Conservation (phyloP, 371 early-diverging fungal genomes). For the Rhizopus arrhizus region DNA sequence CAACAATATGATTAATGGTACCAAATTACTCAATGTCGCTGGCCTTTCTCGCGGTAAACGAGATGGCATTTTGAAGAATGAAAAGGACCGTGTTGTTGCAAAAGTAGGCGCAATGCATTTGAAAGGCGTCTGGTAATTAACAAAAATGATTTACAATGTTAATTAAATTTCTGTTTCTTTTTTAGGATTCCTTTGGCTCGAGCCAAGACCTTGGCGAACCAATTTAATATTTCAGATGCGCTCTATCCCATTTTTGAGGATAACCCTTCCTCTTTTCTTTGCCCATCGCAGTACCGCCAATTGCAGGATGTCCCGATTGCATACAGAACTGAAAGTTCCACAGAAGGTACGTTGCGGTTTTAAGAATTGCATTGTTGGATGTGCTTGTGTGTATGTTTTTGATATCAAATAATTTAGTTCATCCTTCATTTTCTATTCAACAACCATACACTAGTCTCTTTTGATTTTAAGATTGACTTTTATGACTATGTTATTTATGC, state of each 20-base stretch:
- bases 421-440: too few species aligned
- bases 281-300: slow-evolving; percentile 25
- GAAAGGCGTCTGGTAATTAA: slow-evolving; percentile 74
- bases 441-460: too few species aligned
- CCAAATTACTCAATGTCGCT: slow-evolving; percentile 76
- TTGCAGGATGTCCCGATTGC: background rate
- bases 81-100: slow-evolving; percentile 71
- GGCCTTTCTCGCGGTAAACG: slow-evolving; percentile 82
- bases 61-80: slow-evolving; percentile 79
- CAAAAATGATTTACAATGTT: background rate
- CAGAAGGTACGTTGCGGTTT: background rate
- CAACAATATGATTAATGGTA: slow-evolving; percentile 79
- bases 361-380: background rate
- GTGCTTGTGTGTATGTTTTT: too few species aligned
- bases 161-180: background rate
- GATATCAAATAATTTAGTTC: too few species aligned
- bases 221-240: slow-evolving; percentile 60
- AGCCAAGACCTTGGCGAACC: slow-evolving; percentile 61
- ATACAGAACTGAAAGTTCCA: background rate
- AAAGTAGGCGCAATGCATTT: slow-evolving; percentile 82
- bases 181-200: slow-evolving; percentile 65
- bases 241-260: slow-evolving; percentile 71
- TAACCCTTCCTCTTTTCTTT: slow-evolving; percentile 46
- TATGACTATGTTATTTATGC: too few species aligned
- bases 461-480: too few species aligned